phyloP scores from a whole-genome alignment of 106 monocot genomes.

The Acanthochlamys bracteata region DNA sequence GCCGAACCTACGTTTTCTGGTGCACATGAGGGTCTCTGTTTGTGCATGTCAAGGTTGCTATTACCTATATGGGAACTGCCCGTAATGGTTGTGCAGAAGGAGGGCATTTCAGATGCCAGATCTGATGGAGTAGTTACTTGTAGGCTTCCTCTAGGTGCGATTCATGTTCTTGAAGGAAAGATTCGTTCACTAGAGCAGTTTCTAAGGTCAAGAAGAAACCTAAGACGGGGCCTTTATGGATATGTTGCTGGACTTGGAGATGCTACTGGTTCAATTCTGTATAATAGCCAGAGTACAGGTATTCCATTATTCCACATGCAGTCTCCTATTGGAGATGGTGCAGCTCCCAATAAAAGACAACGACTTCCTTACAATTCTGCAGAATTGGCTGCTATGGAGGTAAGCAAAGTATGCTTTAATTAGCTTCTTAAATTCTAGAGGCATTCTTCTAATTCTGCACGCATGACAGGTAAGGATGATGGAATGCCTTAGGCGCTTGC shows the following conservation, averaged over 20 bases:
- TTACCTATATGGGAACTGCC: conserved; percentile 93
- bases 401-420: conserved; percentile 10
- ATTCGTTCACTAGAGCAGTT: conserved; percentile 77
- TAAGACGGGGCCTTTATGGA: conserved; percentile 94
- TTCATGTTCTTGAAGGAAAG: conserved; percentile 79
- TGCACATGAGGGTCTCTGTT: conserved; percentile 91
- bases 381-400: conserved; percentile 97
- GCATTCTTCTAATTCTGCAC: conserved; percentile 1
- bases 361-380: conserved; percentile 50
- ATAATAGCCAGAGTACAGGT: conserved; percentile 21
- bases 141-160: conserved; percentile 48
- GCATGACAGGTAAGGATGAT: conserved; percentile 74
- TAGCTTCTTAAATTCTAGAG: background rate
- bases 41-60: conserved; percentile 89
- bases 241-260: conserved; percentile 85
- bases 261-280: conserved; percentile 67
- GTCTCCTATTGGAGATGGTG: conserved; percentile 18
- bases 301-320: conserved; percentile 25
- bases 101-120: conserved; percentile 24
- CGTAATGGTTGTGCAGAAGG: conserved; percentile 44
- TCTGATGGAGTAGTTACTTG: conserved; percentile 53
- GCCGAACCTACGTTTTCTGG: conserved; percentile 90
- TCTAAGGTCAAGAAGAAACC: conserved; percentile 79
- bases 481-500: conserved; percentile 92
- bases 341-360: conserved; percentile 50